Evolutionary conservation across 2,329 filamentous ascomycete species (phyloP).

Genomic region (Arthroderma uncinatum): DNA sequence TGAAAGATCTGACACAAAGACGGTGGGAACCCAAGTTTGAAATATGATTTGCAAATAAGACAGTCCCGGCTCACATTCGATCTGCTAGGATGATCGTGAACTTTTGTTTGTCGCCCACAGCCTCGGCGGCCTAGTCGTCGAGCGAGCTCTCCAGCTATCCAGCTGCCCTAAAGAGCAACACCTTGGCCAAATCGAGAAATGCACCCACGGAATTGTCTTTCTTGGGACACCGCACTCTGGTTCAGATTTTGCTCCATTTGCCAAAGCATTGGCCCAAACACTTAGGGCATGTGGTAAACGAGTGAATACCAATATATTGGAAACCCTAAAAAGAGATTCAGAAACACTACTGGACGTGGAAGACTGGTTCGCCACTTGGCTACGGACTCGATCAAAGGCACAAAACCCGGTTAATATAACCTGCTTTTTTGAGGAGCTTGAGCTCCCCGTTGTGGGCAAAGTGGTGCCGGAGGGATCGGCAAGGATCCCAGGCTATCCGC

Average conservation of each 20-base stretch:
- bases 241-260: neutral
- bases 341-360: conserved; percentile 6
- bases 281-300: neutral
- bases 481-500: conserved; percentile 6
- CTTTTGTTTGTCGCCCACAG: conserved; percentile 8
- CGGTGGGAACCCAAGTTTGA: neutral
- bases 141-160: conserved; percentile 1
- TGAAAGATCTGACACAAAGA: neutral
- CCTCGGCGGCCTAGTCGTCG: conserved; percentile 3
- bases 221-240: conserved; percentile 11
- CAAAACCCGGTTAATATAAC: conserved; percentile 3
- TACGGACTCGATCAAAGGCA: conserved; percentile 5
- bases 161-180: neutral
- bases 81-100: conserved; percentile 12
- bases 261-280: neutral
- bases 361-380: conserved; percentile 6
- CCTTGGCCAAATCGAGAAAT: neutral
- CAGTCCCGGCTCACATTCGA: neutral
- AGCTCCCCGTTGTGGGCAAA: conserved; percentile 5
- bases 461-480: conserved; percentile 9
- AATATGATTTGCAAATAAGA: neutral
- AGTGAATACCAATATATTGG: conserved; percentile 7
- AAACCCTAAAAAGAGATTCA: conserved; percentile 6
- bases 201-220: conserved; percentile 4
- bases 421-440: conserved; percentile 10